Evolutionary conservation across 495 filamentous ascomycete species (phyloP).

Genomic region (Usnea hakonensis): DNA sequence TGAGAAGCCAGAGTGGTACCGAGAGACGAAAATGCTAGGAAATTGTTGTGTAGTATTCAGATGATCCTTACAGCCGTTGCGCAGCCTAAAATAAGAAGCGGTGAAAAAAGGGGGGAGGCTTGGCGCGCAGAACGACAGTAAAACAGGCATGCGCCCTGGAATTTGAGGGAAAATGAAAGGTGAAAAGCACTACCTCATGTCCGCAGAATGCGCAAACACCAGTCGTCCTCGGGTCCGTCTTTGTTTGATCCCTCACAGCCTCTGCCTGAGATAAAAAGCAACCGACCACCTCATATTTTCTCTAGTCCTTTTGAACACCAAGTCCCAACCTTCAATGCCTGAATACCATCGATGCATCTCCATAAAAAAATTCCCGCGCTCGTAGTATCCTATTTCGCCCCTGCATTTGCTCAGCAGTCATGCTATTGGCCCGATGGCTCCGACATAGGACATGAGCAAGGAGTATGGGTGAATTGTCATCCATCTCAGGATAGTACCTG

Average conservation of each 20-base stretch:
- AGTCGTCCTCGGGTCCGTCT: not conserved
- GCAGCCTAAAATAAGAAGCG: no score
- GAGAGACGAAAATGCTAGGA: no score
- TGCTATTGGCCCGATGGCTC: slow-evolving; percentile 6
- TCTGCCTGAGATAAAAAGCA: not conserved
- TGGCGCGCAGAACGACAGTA: no score
- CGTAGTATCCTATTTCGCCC: not conserved
- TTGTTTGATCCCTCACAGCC: not conserved
- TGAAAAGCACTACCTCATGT: not conserved
- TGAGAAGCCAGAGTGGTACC: no score
- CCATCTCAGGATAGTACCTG: slow-evolving; percentile 7
- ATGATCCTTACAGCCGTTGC: no score
- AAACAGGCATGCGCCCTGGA: no score
- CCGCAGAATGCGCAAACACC: not conserved
- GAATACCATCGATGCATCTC: not conserved
- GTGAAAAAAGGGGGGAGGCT: no score
- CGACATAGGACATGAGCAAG: not conserved
- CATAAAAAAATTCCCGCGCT: not conserved
- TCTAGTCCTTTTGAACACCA: not conserved
- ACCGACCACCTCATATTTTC: not conserved
- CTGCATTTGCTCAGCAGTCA: not conserved
- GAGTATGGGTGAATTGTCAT: not conserved
- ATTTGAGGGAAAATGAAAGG: no score
- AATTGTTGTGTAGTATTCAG: no score
- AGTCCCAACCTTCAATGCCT: not conserved